A percentile compares a stretch with the other conserved stretches of the same genome.
Evolutionary conservation across 441 rosid species (phyloP).

Genomic region (Pelargonium fulgidum): DNA sequence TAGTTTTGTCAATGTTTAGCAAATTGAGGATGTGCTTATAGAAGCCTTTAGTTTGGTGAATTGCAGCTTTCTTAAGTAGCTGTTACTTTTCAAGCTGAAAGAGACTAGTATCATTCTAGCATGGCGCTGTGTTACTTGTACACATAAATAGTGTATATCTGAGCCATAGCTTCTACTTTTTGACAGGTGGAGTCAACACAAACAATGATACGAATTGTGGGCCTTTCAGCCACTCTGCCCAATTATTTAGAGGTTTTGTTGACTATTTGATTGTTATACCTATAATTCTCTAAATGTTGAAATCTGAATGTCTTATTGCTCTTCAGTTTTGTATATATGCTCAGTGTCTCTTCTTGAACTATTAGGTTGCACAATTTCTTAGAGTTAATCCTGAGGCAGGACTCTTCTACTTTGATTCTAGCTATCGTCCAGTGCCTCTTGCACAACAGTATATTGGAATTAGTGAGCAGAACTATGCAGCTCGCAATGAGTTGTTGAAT

Average conservation of each 20-base stretch:
- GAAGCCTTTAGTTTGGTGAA: neutral
- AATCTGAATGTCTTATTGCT: slow-evolving; percentile 8
- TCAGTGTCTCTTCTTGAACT: slow-evolving; percentile 22
- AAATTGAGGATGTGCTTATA: neutral
- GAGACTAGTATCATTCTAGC: neutral
- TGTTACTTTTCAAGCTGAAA: slow-evolving; percentile 2
- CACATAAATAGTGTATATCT: neutral
- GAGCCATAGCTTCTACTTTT: slow-evolving; percentile 15
- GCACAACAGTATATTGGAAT: slow-evolving; percentile 98
- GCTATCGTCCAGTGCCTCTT: slow-evolving; percentile 97
- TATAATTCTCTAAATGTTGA: slow-evolving; percentile 3
- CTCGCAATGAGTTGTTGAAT: slow-evolving; percentile 75
- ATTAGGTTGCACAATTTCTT: slow-evolving; percentile 92
- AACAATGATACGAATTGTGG: slow-evolving; percentile 96
- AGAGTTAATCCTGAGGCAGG: slow-evolving; percentile 90
- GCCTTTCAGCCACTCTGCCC: slow-evolving; percentile 97
- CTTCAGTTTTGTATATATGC: slow-evolving; percentile 5
- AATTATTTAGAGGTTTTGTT: slow-evolving; percentile 76
- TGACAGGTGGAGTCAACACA: slow-evolving; percentile 95
- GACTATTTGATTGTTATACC: slow-evolving; percentile 5
- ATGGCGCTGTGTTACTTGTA: slow-evolving; percentile 11
- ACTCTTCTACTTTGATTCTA: slow-evolving; percentile 93
- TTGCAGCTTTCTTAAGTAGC: neutral
- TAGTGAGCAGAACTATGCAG: slow-evolving; percentile 82
- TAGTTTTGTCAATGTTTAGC: neutral